These are phyloP conservation scores for Anthoceros angustus DNA, from an alignment of 225 moss, liverwort and hornwort genomes.

Conservation along the genomic window DNA sequence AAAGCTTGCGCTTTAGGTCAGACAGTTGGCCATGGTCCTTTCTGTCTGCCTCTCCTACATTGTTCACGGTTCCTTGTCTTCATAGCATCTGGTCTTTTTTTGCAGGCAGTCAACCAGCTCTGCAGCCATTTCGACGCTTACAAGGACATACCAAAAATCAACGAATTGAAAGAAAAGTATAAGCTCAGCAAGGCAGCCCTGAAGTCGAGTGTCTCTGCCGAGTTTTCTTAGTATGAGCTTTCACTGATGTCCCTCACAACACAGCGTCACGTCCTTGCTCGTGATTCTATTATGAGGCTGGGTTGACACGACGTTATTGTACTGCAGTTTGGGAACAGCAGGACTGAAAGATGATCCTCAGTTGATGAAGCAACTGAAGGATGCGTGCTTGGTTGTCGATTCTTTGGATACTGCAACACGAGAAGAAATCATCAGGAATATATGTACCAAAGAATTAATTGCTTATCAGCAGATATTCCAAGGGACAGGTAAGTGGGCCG, in stretches of 20 bases:
- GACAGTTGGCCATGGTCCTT: not conserved
- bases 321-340: conserved; percentile 65
- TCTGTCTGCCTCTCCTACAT: not conserved
- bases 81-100: not conserved
- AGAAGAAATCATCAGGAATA: conserved; percentile 87
- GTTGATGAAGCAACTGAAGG: conserved; percentile 97
- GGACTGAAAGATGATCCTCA: conserved; percentile 97
- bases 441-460: conserved; percentile 94
- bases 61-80: not conserved
- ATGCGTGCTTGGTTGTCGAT: conserved; percentile 91
- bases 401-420: conserved; percentile 85
- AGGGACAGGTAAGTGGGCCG: conserved; percentile 54
- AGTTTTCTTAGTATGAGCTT: conserved; percentile 64
- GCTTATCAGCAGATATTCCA: conserved; percentile 99
- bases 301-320: not conserved
- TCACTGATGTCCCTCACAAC: not conserved
- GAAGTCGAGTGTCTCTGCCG: conserved; percentile 92
- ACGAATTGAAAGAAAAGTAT: conserved; percentile 91
- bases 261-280: not conserved
- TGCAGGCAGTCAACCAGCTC: conserved; percentile 98
- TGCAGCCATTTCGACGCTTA: conserved; percentile 94
- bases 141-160: conserved; percentile 87
- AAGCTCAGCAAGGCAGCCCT: conserved; percentile 87
- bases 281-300: not conserved
- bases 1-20: not conserved